Percentiles rank a stretch among this genome's conserved stretches.
These are phyloP conservation scores for Aspergillus ruber DNA, from an alignment of 2,329 filamentous ascomycete genomes.

Conservation along the genomic window DNA sequence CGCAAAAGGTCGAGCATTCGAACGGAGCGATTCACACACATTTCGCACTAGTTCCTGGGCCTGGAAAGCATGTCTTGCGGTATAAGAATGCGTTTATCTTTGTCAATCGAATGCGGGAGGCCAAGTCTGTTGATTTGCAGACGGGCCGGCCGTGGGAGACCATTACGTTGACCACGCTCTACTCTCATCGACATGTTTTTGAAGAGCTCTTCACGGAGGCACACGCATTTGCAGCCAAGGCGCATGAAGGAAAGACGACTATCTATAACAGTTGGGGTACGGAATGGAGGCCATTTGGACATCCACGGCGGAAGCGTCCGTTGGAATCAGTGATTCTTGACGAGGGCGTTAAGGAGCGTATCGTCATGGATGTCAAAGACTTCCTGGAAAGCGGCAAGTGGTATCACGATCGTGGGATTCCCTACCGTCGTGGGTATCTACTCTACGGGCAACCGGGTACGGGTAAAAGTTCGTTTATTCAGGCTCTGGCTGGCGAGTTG, in stretches of 20 bases:
- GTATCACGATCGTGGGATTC: slow-evolving; percentile 93
- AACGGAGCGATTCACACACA: slow-evolving; percentile 68
- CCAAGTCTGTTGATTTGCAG: slow-evolving; percentile 67
- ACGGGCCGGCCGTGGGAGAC: slow-evolving; percentile 92
- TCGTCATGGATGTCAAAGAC: slow-evolving; percentile 74
- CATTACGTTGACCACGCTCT: slow-evolving; percentile 83
- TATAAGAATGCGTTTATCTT: slow-evolving; percentile 82
- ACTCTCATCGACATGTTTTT: slow-evolving; percentile 81
- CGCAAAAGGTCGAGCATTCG: slow-evolving; percentile 54
- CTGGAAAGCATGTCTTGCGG: slow-evolving; percentile 79
- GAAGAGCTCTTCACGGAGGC: slow-evolving; percentile 85
- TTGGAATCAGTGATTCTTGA: slow-evolving; percentile 83
- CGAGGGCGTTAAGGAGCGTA: slow-evolving; percentile 70
- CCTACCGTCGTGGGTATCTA: slow-evolving; percentile 82
- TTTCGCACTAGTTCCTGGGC: slow-evolving; percentile 85
- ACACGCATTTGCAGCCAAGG: slow-evolving; percentile 68
- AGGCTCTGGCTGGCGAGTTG: slow-evolving; percentile 84
- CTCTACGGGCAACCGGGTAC: slow-evolving; percentile 85
- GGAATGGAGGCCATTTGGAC: slow-evolving; percentile 78
- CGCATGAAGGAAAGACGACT: slow-evolving; percentile 84
- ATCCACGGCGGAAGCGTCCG: slow-evolving; percentile 78
- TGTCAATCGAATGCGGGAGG: slow-evolving; percentile 79
- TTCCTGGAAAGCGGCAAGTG: slow-evolving; percentile 74
- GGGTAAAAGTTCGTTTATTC: slow-evolving; percentile 93
- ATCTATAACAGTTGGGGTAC: slow-evolving; percentile 82